Percentiles rank a stretch among this genome's conserved stretches.
phyloP scores from a whole-genome alignment of 2,329 filamentous ascomycete species.

The Balansia obtecta region DNA sequence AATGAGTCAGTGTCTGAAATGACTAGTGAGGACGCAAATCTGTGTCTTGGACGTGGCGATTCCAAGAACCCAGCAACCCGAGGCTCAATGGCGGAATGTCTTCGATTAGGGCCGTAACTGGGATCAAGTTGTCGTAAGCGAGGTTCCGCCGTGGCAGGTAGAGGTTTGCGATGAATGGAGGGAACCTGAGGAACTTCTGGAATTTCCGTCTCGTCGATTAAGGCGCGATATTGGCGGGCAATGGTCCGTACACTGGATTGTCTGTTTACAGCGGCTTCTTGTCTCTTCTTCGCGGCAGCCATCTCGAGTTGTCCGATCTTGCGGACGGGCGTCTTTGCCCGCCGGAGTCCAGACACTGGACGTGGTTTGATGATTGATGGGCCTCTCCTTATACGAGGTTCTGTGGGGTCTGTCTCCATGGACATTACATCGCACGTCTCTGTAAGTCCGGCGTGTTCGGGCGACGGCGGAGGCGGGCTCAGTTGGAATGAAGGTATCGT shows the following conservation, averaged over 20 bases:
- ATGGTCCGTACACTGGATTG: conserved; percentile 33
- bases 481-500: background rate
- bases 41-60: background rate
- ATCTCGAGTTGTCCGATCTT: conserved; percentile 37
- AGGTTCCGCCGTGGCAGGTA: background rate
- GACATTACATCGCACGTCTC: background rate
- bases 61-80: conserved; percentile 1
- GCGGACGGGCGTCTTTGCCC: conserved; percentile 39
- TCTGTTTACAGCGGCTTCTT: conserved; percentile 16
- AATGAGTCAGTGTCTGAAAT: conserved; percentile 33
- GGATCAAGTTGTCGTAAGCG: background rate
- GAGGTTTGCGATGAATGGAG: conserved; percentile 13
- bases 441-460: background rate
- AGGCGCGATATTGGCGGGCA: conserved; percentile 36
- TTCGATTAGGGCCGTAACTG: conserved; percentile 1
- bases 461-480: background rate
- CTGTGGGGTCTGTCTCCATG: conserved; percentile 1
- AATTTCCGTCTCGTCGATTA: conserved; percentile 26
- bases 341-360: conserved; percentile 9
- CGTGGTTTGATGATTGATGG: conserved; percentile 4
- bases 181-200: conserved; percentile 17
- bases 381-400: conserved; percentile 1
- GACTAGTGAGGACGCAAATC: conserved; percentile 16
- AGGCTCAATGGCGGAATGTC: background rate
- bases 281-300: conserved; percentile 11